A percentile compares a stretch with the other conserved stretches of the same genome.
Conservation (phyloP, 179 eudicot genomes). For the Patellifolia procumbens region DNA sequence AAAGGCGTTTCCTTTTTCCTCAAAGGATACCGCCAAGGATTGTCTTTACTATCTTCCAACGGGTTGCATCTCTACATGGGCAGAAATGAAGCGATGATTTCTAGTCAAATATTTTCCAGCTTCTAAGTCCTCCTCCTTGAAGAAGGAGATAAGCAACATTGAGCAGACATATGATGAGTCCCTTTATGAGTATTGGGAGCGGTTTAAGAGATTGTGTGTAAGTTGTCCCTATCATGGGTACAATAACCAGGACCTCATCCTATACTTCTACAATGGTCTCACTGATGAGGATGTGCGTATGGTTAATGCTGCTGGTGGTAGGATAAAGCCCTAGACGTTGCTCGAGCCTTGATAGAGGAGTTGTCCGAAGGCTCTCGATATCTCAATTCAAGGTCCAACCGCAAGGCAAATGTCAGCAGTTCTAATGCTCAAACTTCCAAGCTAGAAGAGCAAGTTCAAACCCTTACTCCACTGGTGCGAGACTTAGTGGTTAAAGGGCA, state of each 20-base stretch:
- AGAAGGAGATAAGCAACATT: conserved; percentile 13
- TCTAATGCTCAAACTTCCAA: not conserved
- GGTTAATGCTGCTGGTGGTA: not conserved
- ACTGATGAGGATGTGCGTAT: not conserved
- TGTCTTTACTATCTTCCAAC: conserved; percentile 21
- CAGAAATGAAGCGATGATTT: not conserved
- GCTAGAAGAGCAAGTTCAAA: not conserved
- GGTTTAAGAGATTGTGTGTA: not conserved
- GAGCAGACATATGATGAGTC: not conserved
- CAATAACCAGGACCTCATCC: not conserved
- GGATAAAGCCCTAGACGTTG: not conserved
- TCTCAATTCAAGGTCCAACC: not conserved
- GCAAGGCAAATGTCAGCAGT: not conserved
- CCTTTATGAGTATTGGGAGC: conserved; percentile 13
- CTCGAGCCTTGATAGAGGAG: not conserved
- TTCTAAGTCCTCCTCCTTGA: not conserved
- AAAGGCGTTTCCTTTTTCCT: conserved; percentile 18
- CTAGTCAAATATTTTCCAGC: conserved; percentile 16
- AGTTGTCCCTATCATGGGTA: conserved; percentile 6
- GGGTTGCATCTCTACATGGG: not conserved
- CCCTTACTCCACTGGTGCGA: not conserved
- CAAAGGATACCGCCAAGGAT: conserved; percentile 3
- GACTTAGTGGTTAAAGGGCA: not conserved
- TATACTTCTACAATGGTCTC: conserved; percentile 3
- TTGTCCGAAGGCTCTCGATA: not conserved